phyloP scores from a whole-genome alignment of 768 basidiomycete species.

The Phallus indusiatus region DNA sequence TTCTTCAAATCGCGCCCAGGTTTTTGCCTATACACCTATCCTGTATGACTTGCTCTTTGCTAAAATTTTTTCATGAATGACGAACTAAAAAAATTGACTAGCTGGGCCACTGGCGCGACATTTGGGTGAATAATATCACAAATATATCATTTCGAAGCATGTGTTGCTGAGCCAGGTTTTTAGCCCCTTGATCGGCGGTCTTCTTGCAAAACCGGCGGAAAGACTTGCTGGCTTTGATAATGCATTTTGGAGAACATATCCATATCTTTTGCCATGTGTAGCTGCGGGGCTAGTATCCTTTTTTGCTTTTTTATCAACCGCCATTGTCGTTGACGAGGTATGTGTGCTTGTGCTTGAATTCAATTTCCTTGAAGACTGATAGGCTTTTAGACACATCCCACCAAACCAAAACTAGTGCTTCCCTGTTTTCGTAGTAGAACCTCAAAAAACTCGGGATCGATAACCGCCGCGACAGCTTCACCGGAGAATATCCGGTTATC shows the following conservation, averaged over 20 bases:
- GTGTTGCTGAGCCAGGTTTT: background rate
- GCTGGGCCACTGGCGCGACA: background rate
- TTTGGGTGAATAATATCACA: background rate
- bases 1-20: background rate
- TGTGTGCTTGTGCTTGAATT: background rate
- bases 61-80: too few relatives aligned
- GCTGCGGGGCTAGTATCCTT: constrained; percentile 10
- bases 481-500: constrained; percentile 24
- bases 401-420: background rate
- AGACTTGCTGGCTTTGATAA: constrained; percentile 11
- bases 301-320: constrained; percentile 2
- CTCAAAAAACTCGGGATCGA: background rate
- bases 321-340: constrained; percentile 12
- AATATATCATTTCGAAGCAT: background rate
- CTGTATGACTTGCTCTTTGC: background rate
- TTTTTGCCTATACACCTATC: background rate
- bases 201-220: constrained; percentile 12
- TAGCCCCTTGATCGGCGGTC: constrained; percentile 9
- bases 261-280: constrained; percentile 15
- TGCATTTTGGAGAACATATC: constrained; percentile 13
- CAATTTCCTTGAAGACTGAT: background rate
- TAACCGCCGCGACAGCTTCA: background rate
- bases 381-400: background rate
- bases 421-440: background rate
- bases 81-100: background rate